Conservation (phyloP, 1,284 basidiomycete genomes). For the Fomitopsis palustris region DNA sequence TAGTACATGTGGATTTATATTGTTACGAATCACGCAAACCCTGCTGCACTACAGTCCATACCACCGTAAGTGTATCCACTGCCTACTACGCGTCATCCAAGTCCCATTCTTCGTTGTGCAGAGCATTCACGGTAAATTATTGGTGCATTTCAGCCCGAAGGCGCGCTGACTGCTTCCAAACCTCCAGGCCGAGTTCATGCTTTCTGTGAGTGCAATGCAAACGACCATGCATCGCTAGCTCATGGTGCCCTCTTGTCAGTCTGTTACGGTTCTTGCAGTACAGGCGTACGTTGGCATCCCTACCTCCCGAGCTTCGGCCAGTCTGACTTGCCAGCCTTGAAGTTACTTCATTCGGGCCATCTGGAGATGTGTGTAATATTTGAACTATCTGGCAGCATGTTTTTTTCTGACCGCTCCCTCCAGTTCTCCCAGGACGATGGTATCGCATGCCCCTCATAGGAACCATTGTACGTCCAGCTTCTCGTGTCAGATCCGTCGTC, state of each 20-base stretch:
- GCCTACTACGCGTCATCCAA: background rate
- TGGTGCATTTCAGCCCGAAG: background rate
- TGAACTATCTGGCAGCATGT: background rate
- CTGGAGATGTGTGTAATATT: background rate
- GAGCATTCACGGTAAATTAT: background rate
- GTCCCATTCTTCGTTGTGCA: background rate
- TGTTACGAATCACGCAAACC: background rate
- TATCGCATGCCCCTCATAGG: background rate
- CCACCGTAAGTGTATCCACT: background rate
- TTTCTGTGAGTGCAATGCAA: background rate
- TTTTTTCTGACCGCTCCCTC: background rate
- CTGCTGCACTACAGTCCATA: background rate
- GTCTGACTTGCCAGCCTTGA: background rate
- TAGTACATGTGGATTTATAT: background rate
- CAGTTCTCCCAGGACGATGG: background rate
- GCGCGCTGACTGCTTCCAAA: background rate
- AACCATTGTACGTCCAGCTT: background rate
- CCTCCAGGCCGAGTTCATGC: background rate
- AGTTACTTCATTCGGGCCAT: background rate
- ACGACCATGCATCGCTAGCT: background rate
- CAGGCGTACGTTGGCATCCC: background rate
- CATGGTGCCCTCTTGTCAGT: background rate
- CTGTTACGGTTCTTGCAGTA: background rate
- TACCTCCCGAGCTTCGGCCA: background rate
- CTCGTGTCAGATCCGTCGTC: too few relatives aligned